Evolutionary conservation across 371 early-diverging fungal genomes (phyloP).

Genomic region (Pancytospora philotis): DNA sequence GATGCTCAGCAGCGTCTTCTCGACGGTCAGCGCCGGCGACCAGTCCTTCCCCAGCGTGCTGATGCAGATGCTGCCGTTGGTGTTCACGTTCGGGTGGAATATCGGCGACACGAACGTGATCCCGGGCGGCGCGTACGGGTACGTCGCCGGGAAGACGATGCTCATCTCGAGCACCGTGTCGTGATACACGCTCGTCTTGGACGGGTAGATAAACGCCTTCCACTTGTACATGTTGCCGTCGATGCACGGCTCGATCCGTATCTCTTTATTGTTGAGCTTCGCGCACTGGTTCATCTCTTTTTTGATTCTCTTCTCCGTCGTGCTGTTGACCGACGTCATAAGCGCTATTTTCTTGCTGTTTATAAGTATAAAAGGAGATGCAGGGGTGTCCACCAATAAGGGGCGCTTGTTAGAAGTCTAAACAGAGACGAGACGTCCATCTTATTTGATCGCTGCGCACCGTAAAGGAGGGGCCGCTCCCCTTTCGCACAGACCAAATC

Average conservation of each 20-base stretch:
- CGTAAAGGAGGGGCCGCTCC: neutral
- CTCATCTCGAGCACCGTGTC: slow-evolving; percentile 87
- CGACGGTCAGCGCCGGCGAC: slow-evolving; percentile 92
- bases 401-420: neutral
- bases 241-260: slow-evolving; percentile 28
- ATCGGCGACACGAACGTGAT: slow-evolving; percentile 86
- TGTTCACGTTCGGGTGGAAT: slow-evolving; percentile 97
- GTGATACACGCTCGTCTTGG: slow-evolving; percentile 71
- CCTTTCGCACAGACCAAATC: neutral
- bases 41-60: slow-evolving; percentile 93
- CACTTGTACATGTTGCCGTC: slow-evolving; percentile 71
- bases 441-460: neutral
- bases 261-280: slow-evolving; percentile 1
- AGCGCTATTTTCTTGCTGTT: neutral
- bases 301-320: slow-evolving; percentile 27
- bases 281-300: slow-evolving; percentile 5
- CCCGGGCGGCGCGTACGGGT: slow-evolving; percentile 97
- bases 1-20: slow-evolving; percentile 82
- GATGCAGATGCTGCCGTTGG: slow-evolving; percentile 89
- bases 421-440: neutral
- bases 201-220: slow-evolving; percentile 72
- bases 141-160: slow-evolving; percentile 92
- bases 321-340: slow-evolving; percentile 9
- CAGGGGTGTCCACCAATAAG: neutral
- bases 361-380: neutral